Evolutionary conservation across 2,329 filamentous ascomycete species (phyloP).

Genomic region (Xylariaceae sp.): DNA sequence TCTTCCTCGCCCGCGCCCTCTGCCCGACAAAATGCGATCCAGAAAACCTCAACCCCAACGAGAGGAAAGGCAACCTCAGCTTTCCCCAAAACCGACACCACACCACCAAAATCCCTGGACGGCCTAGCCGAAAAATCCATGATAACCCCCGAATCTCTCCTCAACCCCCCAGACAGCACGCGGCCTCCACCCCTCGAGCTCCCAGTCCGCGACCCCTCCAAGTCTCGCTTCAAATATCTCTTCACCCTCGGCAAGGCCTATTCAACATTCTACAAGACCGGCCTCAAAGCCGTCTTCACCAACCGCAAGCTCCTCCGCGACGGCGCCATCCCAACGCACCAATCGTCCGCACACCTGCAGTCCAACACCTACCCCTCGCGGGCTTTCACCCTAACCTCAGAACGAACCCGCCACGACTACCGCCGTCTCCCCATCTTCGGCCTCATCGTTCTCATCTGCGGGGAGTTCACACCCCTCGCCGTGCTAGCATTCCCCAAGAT

Average conservation of each 20-base stretch:
- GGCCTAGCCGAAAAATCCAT: not conserved
- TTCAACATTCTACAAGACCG: constrained; percentile 80
- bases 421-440: constrained; percentile 75
- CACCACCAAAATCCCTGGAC: not conserved
- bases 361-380: constrained; percentile 70
- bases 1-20: not conserved
- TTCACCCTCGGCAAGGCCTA: constrained; percentile 70
- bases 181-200: constrained; percentile 66
- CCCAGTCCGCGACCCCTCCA: constrained; percentile 48
- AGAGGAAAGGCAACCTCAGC: not conserved
- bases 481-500: constrained; percentile 66
- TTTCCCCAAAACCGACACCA: not conserved
- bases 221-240: constrained; percentile 49
- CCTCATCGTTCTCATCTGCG: constrained; percentile 70
- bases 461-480: constrained; percentile 80
- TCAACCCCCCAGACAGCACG: constrained; percentile 72
- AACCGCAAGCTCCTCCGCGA: constrained; percentile 56
- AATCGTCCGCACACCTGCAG: constrained; percentile 41
- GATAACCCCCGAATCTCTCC: constrained; percentile 25
- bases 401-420: constrained; percentile 67
- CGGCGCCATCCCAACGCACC: not conserved
- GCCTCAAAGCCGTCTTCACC: constrained; percentile 67
- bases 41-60: not conserved
- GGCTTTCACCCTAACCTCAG: constrained; percentile 10
- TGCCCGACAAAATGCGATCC: not conserved